These are phyloP conservation scores for Fagus sylvatica DNA, from an alignment of 306 rosid species.

Conservation along the genomic window DNA sequence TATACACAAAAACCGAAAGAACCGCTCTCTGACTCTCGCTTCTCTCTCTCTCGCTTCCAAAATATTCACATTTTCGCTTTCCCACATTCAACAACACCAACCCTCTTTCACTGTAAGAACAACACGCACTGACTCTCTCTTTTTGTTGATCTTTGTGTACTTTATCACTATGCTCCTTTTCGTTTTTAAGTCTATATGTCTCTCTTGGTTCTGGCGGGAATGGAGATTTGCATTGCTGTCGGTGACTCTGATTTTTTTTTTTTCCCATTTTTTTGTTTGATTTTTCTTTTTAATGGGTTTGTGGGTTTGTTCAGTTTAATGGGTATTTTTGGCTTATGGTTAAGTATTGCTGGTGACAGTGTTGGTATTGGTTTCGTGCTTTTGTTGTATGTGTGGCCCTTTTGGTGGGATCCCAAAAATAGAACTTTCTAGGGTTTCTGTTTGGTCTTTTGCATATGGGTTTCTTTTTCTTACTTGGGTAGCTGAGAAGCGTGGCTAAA, in stretches of 20 bases:
- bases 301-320: not conserved
- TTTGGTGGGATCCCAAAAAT: not conserved
- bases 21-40: not conserved
- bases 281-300: not conserved
- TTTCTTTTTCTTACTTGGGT: not conserved
- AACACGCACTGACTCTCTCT: not conserved
- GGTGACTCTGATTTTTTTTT: not conserved
- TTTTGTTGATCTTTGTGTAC: not conserved
- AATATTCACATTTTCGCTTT: not conserved
- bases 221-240: constrained; percentile 1
- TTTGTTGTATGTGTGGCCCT: not conserved
- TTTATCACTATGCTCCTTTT: not conserved
- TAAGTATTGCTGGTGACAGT: not conserved
- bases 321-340: not conserved
- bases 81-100: not conserved
- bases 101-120: not conserved
- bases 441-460: not conserved
- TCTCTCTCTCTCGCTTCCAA: not conserved
- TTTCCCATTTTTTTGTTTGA: not conserved
- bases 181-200: not conserved
- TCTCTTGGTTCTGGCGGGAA: constrained; percentile 15
- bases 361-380: not conserved
- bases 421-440: constrained; percentile 5
- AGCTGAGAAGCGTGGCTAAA: not conserved
- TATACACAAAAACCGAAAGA: not conserved